Evolutionary conservation across 2,329 filamentous ascomycete genomes (phyloP).

Genomic region (Colletotrichum incanum): DNA sequence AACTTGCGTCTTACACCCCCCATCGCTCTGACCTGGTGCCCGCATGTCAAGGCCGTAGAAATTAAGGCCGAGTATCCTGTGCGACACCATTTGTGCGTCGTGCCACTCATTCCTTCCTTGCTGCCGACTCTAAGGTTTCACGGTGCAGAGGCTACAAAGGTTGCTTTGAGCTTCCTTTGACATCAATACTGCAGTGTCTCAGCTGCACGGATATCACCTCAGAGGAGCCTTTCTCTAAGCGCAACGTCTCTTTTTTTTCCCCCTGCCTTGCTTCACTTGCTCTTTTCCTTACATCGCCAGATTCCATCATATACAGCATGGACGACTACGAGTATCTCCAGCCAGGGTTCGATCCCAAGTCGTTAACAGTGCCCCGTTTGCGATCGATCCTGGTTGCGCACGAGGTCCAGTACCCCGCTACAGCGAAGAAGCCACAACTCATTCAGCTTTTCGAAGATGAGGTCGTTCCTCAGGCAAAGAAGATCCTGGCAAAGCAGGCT

Average conservation of each 20-base stretch:
- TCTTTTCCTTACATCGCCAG: slow-evolving; percentile 3
- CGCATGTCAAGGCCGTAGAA: slow-evolving; percentile 37
- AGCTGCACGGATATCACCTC: slow-evolving; percentile 8
- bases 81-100: slow-evolving; percentile 16
- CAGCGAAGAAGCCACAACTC: slow-evolving; percentile 92
- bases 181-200: slow-evolving; percentile 37
- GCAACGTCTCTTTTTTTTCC: slow-evolving; percentile 6
- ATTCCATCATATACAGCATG: slow-evolving; percentile 59
- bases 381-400: slow-evolving; percentile 93
- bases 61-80: slow-evolving; percentile 29
- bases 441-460: slow-evolving; percentile 87
- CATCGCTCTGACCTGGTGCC: slow-evolving; percentile 33
- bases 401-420: slow-evolving; percentile 87
- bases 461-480: slow-evolving; percentile 83
- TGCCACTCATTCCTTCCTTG: slow-evolving; percentile 4
- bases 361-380: slow-evolving; percentile 88
- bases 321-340: slow-evolving; percentile 86
- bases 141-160: slow-evolving; percentile 9
- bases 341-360: slow-evolving; percentile 86
- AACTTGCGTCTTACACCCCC: slow-evolving; percentile 36
- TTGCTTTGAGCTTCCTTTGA: slow-evolving; percentile 27
- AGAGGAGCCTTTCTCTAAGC: slow-evolving; percentile 8
- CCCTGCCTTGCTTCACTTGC: not conserved
- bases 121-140: slow-evolving; percentile 1
- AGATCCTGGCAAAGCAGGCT: slow-evolving; percentile 81